A percentile compares a stretch with the other conserved stretches of the same genome.
These are phyloP conservation scores for Dryas drummondii DNA, from an alignment of 306 rosid genomes.

Conservation along the genomic window DNA sequence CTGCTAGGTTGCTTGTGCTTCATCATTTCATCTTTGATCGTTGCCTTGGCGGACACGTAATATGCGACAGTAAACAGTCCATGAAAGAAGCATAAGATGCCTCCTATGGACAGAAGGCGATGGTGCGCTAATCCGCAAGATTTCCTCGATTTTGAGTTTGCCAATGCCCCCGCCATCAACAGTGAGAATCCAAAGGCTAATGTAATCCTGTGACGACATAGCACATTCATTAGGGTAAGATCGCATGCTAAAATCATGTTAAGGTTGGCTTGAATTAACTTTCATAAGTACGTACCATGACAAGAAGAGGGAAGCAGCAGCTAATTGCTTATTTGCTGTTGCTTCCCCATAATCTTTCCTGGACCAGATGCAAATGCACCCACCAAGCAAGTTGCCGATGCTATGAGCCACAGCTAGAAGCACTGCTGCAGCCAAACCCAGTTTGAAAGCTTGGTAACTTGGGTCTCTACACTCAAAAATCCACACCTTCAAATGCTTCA, in stretches of 20 bases:
- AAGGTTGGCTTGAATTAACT: not conserved
- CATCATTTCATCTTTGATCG: conserved; percentile 35
- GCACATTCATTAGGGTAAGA: not conserved
- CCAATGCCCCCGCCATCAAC: conserved; percentile 56
- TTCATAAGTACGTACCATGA: conserved; percentile 50
- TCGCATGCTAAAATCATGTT: not conserved
- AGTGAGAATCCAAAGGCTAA: conserved; percentile 48
- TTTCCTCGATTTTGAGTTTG: conserved; percentile 63
- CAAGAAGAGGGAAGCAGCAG: conserved; percentile 46
- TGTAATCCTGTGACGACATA: conserved; percentile 37
- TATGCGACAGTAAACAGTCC: conserved; percentile 57
- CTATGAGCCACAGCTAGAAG: conserved; percentile 54
- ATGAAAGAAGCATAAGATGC: conserved; percentile 75
- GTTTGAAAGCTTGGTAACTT: conserved; percentile 65
- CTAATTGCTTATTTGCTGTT: conserved; percentile 52
- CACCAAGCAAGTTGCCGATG: conserved; percentile 61
- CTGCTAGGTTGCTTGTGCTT: not conserved
- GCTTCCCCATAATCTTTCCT: conserved; percentile 35
- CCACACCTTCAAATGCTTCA: conserved; percentile 59
- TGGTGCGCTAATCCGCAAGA: conserved; percentile 56
- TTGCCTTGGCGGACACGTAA: conserved; percentile 49
- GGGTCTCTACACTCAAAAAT: conserved; percentile 67
- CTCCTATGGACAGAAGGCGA: conserved; percentile 65
- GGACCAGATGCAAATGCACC: conserved; percentile 60
- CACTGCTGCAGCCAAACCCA: conserved; percentile 69